These are phyloP conservation scores for Jamesozyma lodderae DNA, from an alignment of 805 yeast species.

Conservation along the genomic window DNA sequence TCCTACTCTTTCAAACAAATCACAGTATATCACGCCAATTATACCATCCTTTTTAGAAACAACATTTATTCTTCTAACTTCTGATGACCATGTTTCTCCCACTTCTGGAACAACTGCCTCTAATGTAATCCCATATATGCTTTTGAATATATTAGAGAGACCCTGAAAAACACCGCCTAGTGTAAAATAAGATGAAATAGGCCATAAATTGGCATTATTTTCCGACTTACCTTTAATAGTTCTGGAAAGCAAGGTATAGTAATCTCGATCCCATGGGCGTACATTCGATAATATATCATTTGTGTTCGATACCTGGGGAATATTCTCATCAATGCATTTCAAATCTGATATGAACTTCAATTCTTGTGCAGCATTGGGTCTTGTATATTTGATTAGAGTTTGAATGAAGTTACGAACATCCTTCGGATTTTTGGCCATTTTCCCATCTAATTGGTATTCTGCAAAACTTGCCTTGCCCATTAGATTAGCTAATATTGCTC, in stretches of 20 bases:
- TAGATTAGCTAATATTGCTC: conserved; percentile 64
- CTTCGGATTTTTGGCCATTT: conserved; percentile 78
- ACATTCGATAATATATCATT: conserved; percentile 39
- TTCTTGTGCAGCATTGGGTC: conserved; percentile 51
- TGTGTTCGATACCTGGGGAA: conserved; percentile 10
- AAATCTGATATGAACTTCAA: conserved; percentile 38
- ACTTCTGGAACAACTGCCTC: conserved; percentile 50
- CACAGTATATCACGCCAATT: conserved; percentile 80
- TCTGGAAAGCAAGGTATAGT: conserved; percentile 23
- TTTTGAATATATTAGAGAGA: conserved; percentile 56
- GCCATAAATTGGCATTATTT: not conserved
- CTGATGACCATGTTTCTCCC: conserved; percentile 86
- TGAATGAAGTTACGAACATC: conserved; percentile 64
- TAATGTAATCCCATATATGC: conserved; percentile 68
- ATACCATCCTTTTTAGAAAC: conserved; percentile 52
- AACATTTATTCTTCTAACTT: conserved; percentile 75
- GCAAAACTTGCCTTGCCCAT: conserved; percentile 65
- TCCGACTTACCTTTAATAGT: not conserved
- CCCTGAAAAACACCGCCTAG: conserved; percentile 84
- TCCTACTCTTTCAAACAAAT: conserved; percentile 68
- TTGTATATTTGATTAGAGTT: conserved; percentile 45
- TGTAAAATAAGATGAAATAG: conserved; percentile 53
- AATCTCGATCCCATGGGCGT: conserved; percentile 92
- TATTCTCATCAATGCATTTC: conserved; percentile 23
- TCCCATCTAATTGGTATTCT: conserved; percentile 75